Evolutionary conservation across 805 yeast species (phyloP).

Genomic region (Ogataea haglerorum): DNA sequence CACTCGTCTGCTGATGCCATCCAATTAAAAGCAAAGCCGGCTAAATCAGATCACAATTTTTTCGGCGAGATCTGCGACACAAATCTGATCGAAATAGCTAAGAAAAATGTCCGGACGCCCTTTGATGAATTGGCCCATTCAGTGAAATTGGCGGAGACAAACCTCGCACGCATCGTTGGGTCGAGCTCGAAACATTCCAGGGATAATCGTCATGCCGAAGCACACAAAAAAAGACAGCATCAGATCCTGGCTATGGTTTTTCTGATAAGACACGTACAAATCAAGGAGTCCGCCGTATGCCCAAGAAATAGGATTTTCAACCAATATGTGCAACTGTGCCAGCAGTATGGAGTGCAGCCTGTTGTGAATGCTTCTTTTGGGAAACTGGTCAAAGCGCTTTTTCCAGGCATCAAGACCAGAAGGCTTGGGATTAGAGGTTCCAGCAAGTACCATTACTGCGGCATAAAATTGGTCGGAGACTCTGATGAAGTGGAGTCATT

Average conservation of each 20-base stretch:
- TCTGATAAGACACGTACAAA: constrained; percentile 62
- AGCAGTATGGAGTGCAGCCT: constrained; percentile 50
- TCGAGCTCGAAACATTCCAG: constrained; percentile 14
- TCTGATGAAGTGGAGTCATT: constrained; percentile 25
- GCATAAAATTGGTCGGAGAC: constrained; percentile 49
- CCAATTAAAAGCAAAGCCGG: constrained; percentile 25
- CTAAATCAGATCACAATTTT: constrained; percentile 32
- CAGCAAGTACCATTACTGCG: constrained; percentile 84
- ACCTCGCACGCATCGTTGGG: constrained; percentile 15
- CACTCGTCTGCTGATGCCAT: neutral
- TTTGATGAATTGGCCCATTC: constrained; percentile 35
- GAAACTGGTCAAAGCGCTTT: constrained; percentile 60
- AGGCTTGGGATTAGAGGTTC: constrained; percentile 80
- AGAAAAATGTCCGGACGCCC: constrained; percentile 32
- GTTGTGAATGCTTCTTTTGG: constrained; percentile 79
- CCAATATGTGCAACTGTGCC: constrained; percentile 57
- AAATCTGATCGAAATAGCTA: constrained; percentile 38
- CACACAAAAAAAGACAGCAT: constrained; percentile 49
- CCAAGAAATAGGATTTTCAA: constrained; percentile 69
- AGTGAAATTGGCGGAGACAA: constrained; percentile 33
- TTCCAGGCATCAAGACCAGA: constrained; percentile 67
- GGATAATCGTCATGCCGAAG: constrained; percentile 21
- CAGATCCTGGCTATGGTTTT: constrained; percentile 83
- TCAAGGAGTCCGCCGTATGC: constrained; percentile 48
- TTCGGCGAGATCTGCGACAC: constrained; percentile 37